Conservation (phyloP, 225 moss, liverwort and hornwort species). For the Bryum argenteum region DNA sequence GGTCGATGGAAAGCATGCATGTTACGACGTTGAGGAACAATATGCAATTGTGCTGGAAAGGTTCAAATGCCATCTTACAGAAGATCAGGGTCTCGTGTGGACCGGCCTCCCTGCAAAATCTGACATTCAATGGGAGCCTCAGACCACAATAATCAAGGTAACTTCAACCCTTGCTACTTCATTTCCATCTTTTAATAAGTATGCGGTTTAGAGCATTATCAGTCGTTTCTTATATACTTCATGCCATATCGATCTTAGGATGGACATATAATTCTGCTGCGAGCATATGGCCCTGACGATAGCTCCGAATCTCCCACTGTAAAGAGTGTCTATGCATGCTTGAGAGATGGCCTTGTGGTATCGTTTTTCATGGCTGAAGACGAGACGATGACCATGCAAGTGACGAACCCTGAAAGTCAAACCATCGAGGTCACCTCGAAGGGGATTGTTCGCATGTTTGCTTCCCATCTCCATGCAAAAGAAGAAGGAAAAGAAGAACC, state of each 20-base stretch:
- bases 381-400: slow-evolving; percentile 74
- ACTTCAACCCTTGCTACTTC: not conserved
- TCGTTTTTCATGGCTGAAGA: slow-evolving; percentile 74
- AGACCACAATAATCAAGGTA: slow-evolving; percentile 80
- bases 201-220: not conserved
- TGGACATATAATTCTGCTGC: slow-evolving; percentile 77
- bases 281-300: slow-evolving; percentile 46
- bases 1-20: slow-evolving; percentile 51
- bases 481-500: slow-evolving; percentile 5
- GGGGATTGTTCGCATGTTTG: slow-evolving; percentile 70
- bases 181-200: not conserved
- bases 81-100: slow-evolving; percentile 70
- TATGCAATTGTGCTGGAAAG: slow-evolving; percentile 61
- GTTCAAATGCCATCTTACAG: slow-evolving; percentile 67
- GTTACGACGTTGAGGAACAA: slow-evolving; percentile 64
- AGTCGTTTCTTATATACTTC: not conserved
- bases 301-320: slow-evolving; percentile 32
- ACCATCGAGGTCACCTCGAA: slow-evolving; percentile 80
- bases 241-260: slow-evolving; percentile 45
- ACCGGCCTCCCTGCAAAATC: slow-evolving; percentile 69
- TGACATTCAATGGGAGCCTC: slow-evolving; percentile 73
- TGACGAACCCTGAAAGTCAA: slow-evolving; percentile 62
- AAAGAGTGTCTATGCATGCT: slow-evolving; percentile 64
- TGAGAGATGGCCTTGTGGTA: slow-evolving; percentile 79
- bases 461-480: slow-evolving; percentile 45